These are phyloP conservation scores for Epichloe sibirici DNA, from an alignment of 2,329 filamentous ascomycete genomes.

Conservation along the genomic window DNA sequence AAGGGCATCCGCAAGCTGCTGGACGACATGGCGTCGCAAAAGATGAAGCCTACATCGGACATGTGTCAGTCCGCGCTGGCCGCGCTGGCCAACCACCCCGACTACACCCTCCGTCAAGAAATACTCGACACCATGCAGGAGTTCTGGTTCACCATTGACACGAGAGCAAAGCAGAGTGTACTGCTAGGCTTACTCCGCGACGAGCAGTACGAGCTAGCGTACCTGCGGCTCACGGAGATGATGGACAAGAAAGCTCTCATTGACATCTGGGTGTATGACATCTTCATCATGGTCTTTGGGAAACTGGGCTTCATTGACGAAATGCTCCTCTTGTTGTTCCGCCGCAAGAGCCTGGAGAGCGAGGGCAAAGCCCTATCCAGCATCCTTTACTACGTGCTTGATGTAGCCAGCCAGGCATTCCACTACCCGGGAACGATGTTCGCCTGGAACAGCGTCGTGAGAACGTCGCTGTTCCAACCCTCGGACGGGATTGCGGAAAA, in stretches of 20 bases:
- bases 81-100: conserved; percentile 70
- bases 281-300: conserved; percentile 62
- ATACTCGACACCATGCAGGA: conserved; percentile 63
- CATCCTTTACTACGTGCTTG: conserved; percentile 63
- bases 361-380: conserved; percentile 30
- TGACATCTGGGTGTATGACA: conserved; percentile 64
- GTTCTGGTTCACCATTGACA: conserved; percentile 44
- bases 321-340: conserved; percentile 54
- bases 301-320: conserved; percentile 66
- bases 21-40: conserved; percentile 54
- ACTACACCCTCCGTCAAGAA: conserved; percentile 62
- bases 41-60: conserved; percentile 49
- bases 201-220: conserved; percentile 68
- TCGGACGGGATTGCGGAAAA: conserved; percentile 54
- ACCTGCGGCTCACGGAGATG: conserved; percentile 59
- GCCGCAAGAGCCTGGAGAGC: conserved; percentile 29
- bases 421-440: conserved; percentile 54
- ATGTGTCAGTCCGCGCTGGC: conserved; percentile 62
- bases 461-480: conserved; percentile 23
- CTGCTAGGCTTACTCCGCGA: conserved; percentile 68
- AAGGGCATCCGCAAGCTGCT: conserved; percentile 51
- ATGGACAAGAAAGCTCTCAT: conserved; percentile 40
- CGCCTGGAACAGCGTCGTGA: conserved; percentile 59
- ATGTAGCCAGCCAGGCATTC: conserved; percentile 52
- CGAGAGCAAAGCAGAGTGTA: conserved; percentile 53